Evolutionary conservation across 352 stramenopile genomes (phyloP).

Genomic region (Aphanomyces invadans): DNA sequence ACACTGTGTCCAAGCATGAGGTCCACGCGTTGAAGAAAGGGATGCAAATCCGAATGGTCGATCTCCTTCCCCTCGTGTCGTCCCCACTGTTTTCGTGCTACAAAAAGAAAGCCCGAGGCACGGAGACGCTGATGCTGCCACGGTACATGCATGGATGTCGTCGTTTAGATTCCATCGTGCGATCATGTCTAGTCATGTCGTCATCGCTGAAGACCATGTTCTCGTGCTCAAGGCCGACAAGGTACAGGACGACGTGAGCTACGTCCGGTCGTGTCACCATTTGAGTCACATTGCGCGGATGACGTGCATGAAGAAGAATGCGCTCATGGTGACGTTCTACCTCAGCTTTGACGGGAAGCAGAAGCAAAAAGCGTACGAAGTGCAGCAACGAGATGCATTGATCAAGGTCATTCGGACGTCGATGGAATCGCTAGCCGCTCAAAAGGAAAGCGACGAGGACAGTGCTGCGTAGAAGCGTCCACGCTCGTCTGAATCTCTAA

Average conservation of each 20-base stretch:
- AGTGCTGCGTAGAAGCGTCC: no score
- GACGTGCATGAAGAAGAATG: conserved; percentile 86
- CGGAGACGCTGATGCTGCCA: conserved; percentile 11
- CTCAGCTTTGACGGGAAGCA: conserved; percentile 52
- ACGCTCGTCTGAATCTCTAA: no score
- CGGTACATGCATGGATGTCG: neutral
- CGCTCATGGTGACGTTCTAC: conserved; percentile 80
- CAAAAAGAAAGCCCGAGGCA: conserved; percentile 59
- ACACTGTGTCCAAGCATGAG: conserved; percentile 48
- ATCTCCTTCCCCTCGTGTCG: conserved; percentile 60
- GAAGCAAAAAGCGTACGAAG: conserved; percentile 69
- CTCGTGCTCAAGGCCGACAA: conserved; percentile 70
- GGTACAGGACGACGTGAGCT: conserved; percentile 62
- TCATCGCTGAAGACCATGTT: conserved; percentile 63
- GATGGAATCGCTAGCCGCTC: conserved; percentile 39
- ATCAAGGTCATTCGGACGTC: conserved; percentile 74
- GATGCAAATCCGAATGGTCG: conserved; percentile 53
- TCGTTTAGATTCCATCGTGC: neutral
- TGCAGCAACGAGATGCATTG: conserved; percentile 81
- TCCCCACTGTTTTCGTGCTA: conserved; percentile 79
- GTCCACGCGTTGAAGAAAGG: conserved; percentile 50
- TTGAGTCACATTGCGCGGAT: conserved; percentile 68
- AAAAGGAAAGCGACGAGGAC: neutral
- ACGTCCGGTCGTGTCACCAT: conserved; percentile 68
- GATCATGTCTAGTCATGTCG: conserved; percentile 29